phyloP scores from a whole-genome alignment of 306 rosid species.

The Erythrophleum fordii region DNA sequence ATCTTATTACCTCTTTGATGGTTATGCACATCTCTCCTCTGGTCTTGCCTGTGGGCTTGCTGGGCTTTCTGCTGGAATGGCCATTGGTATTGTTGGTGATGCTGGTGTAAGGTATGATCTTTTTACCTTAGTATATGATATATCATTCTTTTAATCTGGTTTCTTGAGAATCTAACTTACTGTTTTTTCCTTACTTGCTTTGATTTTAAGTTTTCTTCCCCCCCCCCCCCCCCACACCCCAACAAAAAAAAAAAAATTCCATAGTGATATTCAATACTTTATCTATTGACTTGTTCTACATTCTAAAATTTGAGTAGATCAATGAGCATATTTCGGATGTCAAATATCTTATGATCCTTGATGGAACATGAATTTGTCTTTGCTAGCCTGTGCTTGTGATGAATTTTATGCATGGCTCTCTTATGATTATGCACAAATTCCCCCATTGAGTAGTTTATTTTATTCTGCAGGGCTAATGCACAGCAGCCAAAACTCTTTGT shows the following conservation, averaged over 20 bases:
- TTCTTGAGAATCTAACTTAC: background rate
- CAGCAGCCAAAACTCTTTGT: conserved; percentile 92
- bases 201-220: background rate
- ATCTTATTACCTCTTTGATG: conserved; percentile 85
- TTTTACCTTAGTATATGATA: conserved; percentile 8
- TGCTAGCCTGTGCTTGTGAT: conserved; percentile 1
- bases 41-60: conserved; percentile 92
- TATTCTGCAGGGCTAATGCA: conserved; percentile 78
- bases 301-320: background rate
- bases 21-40: conserved; percentile 89
- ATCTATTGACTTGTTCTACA: background rate
- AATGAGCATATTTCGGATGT: conserved; percentile 1
- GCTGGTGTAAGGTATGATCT: conserved; percentile 83
- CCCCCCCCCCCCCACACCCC: too few relatives aligned
- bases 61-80: conserved; percentile 93
- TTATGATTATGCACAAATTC: background rate
- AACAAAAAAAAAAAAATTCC: conserved; percentile 20
- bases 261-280: background rate
- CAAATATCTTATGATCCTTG: background rate
- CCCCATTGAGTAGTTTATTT: conserved; percentile 33
- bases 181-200: background rate
- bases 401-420: conserved; percentile 6
- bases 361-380: background rate
- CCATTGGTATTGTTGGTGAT: conserved; percentile 90
- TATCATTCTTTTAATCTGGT: background rate